Conservation (phyloP, 805 yeast species). For the Naumovozyma dairenensis region DNA sequence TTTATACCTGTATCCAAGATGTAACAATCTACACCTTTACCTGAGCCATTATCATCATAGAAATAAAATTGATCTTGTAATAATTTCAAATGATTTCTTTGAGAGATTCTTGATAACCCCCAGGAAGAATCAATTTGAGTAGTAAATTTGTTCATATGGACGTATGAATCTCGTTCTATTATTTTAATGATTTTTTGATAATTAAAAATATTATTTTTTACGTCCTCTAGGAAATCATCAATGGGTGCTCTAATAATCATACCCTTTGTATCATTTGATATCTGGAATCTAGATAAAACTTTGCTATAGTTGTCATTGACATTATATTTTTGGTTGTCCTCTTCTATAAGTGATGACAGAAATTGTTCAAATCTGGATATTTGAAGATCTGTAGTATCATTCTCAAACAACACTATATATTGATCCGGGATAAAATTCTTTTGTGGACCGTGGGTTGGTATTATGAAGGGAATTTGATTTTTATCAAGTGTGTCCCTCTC, state of each 20-base stretch:
- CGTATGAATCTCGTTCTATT: slow-evolving; percentile 5
- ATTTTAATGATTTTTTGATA: background rate
- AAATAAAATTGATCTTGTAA: slow-evolving; percentile 62
- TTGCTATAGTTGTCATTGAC: background rate
- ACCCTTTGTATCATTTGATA: background rate
- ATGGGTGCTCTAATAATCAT: no score
- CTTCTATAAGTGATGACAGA: background rate
- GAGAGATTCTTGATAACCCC: slow-evolving; percentile 87
- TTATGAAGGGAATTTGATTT: no score
- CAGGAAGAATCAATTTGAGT: slow-evolving; percentile 76
- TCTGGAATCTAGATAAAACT: background rate
- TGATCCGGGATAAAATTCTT: background rate
- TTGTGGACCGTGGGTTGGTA: no score
- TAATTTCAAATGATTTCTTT: slow-evolving; percentile 56
- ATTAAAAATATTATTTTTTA: no score
- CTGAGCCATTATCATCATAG: slow-evolving; percentile 58
- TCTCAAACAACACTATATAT: background rate
- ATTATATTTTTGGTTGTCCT: background rate
- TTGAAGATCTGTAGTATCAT: background rate
- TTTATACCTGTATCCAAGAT: slow-evolving; percentile 75
- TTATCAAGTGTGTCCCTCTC: no score
- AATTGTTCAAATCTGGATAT: no score
- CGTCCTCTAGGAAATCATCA: background rate
- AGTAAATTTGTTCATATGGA: background rate
- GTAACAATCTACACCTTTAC: slow-evolving; percentile 68